Conservation (phyloP, 441 rosid species). For the Eutrema salsugineum region DNA sequence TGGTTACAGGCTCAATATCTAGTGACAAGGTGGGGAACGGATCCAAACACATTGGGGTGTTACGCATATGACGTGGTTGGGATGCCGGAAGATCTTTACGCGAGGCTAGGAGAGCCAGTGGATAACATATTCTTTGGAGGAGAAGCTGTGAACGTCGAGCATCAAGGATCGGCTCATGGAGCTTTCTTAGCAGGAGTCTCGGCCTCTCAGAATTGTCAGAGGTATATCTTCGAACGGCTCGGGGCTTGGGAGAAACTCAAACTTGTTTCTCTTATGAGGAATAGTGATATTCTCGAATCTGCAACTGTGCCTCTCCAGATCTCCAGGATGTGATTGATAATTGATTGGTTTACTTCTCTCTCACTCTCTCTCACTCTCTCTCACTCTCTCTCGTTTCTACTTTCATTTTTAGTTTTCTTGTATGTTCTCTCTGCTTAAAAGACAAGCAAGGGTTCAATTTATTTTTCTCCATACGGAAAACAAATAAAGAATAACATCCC, state of each 20-base stretch:
- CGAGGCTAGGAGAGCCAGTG: conserved; percentile 60
- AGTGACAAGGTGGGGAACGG: conserved; percentile 80
- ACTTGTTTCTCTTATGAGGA: conserved; percentile 38
- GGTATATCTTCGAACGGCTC: conserved; percentile 38
- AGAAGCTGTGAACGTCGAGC: conserved; percentile 80
- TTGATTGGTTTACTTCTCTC: neutral
- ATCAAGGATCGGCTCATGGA: conserved; percentile 90
- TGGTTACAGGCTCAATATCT: conserved; percentile 54
- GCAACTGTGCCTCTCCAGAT: conserved; percentile 66
- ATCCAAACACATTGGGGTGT: conserved; percentile 75
- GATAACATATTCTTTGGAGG: conserved; percentile 85
- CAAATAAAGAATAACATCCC: neutral
- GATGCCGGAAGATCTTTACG: conserved; percentile 61
- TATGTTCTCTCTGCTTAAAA: neutral
- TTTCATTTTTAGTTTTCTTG: neutral
- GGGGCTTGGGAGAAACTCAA: conserved; percentile 52
- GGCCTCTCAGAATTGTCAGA: conserved; percentile 68
- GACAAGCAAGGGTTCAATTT: neutral
- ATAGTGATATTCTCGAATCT: conserved; percentile 41
- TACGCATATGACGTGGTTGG: conserved; percentile 77
- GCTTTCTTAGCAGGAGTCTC: conserved; percentile 74
- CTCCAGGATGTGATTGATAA: conserved; percentile 74
- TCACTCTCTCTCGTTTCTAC: neutral
- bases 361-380: neutral
- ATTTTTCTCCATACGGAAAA: neutral